These are phyloP conservation scores for Trypanosomatidae sp. DNA, from an alignment of 208 protist species.

Conservation along the genomic window DNA sequence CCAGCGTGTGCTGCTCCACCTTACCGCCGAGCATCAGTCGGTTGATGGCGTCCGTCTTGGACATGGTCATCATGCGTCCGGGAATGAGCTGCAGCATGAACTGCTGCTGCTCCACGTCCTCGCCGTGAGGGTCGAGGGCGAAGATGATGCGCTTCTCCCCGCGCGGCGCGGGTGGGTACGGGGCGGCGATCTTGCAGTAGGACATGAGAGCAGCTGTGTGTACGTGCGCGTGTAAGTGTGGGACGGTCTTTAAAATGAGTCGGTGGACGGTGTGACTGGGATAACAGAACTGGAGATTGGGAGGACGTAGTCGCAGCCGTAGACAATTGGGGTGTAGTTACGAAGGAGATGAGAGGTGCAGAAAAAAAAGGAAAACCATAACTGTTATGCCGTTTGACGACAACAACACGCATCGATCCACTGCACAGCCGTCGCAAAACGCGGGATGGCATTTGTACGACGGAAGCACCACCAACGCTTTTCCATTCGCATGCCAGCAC, in stretches of 20 bases:
- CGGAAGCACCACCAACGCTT: too few relatives aligned
- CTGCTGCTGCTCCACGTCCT: slow-evolving; percentile 33
- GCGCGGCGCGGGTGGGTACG: slow-evolving; percentile 36
- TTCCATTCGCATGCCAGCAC: too few relatives aligned
- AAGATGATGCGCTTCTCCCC: slow-evolving; percentile 54
- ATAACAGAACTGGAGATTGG: too few relatives aligned
- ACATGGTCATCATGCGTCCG: slow-evolving; percentile 34
- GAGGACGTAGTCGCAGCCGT: too few relatives aligned
- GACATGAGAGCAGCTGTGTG: slow-evolving; percentile 14
- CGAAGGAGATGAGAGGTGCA: too few relatives aligned
- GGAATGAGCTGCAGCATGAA: slow-evolving; percentile 61
- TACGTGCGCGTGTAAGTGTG: neutral
- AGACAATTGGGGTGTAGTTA: too few relatives aligned
- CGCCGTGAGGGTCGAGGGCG: slow-evolving; percentile 42
- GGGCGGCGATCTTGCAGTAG: slow-evolving; percentile 30
- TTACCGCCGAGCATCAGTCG: slow-evolving; percentile 27
- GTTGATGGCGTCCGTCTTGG: slow-evolving; percentile 25
- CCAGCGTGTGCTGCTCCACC: slow-evolving; percentile 25
- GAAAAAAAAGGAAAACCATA: too few relatives aligned
- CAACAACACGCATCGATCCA: too few relatives aligned
- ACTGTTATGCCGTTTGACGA: too few relatives aligned
- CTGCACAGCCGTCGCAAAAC: too few relatives aligned
- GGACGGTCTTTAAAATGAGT: neutral
- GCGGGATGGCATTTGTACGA: too few relatives aligned
- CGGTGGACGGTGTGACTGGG: too few relatives aligned